Evolutionary conservation across 140 eudicot genomes (phyloP).

Genomic region (Ambrosia hybrid): DNA sequence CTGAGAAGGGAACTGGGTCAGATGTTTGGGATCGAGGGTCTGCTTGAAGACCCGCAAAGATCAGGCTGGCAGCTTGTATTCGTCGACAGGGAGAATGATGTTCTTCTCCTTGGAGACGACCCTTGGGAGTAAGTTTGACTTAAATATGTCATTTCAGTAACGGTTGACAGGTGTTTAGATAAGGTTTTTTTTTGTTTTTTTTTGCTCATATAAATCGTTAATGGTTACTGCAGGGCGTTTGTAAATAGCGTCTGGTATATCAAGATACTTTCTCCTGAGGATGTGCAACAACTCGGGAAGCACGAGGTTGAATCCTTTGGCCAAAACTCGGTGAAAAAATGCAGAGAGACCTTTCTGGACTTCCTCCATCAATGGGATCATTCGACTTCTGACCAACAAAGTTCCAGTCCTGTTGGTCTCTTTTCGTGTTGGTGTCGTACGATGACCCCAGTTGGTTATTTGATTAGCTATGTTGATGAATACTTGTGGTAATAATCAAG

Average conservation of each 20-base stretch:
- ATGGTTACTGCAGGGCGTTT: too few relatives aligned
- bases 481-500: conserved; percentile 24
- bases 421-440: not conserved
- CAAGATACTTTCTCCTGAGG: conserved; percentile 94
- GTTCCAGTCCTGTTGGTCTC: conserved; percentile 14
- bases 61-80: conserved; percentile 99
- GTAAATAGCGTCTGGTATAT: conserved; percentile 41
- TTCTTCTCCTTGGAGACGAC: conserved; percentile 99
- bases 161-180: too few relatives aligned
- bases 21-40: conserved; percentile 95
- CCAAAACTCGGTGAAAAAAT: conserved; percentile 52
- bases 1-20: conserved; percentile 85
- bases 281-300: conserved; percentile 73
- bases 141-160: too few relatives aligned
- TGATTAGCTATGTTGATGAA: conserved; percentile 19
- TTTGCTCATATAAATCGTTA: too few relatives aligned
- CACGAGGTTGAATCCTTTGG: conserved; percentile 56
- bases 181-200: too few relatives aligned
- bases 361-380: conserved; percentile 69
- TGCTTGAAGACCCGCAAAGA: conserved; percentile 96
- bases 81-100: conserved; percentile 99
- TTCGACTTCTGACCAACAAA: conserved; percentile 51
- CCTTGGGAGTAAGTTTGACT: conserved; percentile 91
- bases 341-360: conserved; percentile 50
- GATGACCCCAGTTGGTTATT: not conserved